phyloP scores from a whole-genome alignment of 495 filamentous ascomycete species.

The Xylaria curta region DNA sequence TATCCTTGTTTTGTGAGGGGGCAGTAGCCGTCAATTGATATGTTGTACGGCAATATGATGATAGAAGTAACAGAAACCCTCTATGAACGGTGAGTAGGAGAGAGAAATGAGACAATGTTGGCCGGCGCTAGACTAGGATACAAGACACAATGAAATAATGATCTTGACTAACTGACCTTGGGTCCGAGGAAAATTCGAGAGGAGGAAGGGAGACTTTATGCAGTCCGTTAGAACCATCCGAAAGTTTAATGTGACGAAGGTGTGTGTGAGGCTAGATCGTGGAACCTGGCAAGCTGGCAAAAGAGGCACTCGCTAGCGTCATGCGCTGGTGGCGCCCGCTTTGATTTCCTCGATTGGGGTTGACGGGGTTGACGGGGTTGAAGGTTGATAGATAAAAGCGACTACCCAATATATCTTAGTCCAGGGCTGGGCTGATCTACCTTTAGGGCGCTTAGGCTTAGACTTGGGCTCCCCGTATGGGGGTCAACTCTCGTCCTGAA shows the following conservation, averaged over 20 bases:
- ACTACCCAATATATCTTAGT: not conserved
- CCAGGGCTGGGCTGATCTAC: constrained; percentile 9
- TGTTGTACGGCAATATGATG: not conserved
- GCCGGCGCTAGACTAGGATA: not conserved
- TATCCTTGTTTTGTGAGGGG: not conserved
- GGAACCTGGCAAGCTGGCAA: constrained; percentile 12
- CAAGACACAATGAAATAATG: not conserved
- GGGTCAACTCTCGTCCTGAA: not conserved
- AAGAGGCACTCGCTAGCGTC: constrained; percentile 7
- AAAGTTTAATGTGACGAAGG: not conserved
- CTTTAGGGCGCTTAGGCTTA: not conserved
- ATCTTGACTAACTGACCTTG: not conserved
- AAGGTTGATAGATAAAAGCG: not conserved
- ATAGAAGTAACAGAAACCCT: not conserved
- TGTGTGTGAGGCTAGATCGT: constrained; percentile 16
- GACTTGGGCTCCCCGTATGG: not conserved
- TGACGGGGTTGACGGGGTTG: not conserved
- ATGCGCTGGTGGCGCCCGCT: constrained; percentile 21
- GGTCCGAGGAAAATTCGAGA: not conserved
- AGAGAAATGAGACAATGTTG: not conserved
- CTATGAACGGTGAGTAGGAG: not conserved
- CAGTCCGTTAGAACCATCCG: not conserved
- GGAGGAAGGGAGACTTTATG: not conserved
- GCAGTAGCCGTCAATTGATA: not conserved
- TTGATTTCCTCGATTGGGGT: constrained; percentile 10